Conservation (phyloP, 2,329 filamentous ascomycete species). For the Ophiostoma tasmaniense region DNA sequence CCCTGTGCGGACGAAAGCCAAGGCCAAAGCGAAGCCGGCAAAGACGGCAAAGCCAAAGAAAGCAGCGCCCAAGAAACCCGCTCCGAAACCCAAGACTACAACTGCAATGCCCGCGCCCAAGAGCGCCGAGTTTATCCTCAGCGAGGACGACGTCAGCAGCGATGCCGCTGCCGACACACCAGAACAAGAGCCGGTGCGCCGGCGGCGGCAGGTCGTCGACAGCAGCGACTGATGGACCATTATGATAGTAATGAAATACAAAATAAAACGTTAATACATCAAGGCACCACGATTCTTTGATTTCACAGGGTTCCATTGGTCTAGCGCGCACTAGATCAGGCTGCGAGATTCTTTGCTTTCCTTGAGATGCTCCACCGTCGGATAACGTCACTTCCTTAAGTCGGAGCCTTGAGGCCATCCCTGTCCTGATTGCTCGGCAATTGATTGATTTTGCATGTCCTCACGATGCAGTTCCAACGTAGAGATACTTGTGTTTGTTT, state of each 20-base stretch:
- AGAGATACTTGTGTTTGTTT: no score
- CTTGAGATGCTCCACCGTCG: not conserved
- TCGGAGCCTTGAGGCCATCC: not conserved
- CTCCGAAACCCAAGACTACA: not conserved
- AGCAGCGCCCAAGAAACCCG: not conserved
- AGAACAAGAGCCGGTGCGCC: not conserved
- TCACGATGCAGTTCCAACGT: no score
- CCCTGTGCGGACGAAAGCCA: not conserved
- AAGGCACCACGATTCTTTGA: not conserved
- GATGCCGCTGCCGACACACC: not conserved
- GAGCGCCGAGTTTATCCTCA: constrained; percentile 14
- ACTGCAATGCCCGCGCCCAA: constrained; percentile 8
- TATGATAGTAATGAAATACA: no score
- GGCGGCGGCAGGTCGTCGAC: not conserved
- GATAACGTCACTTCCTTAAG: not conserved
- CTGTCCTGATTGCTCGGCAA: no score
- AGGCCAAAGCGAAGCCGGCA: not conserved
- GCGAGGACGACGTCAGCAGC: constrained; percentile 10
- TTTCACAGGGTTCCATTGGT: not conserved
- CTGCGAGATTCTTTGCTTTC: not conserved
- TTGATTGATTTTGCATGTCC: no score
- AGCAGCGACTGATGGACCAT: not conserved
- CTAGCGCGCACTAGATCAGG: not conserved
- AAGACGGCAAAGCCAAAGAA: not conserved
- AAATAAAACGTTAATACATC: not conserved